Conservation (phyloP, 1,284 basidiomycete species). For the Sporisorium graminicola region DNA sequence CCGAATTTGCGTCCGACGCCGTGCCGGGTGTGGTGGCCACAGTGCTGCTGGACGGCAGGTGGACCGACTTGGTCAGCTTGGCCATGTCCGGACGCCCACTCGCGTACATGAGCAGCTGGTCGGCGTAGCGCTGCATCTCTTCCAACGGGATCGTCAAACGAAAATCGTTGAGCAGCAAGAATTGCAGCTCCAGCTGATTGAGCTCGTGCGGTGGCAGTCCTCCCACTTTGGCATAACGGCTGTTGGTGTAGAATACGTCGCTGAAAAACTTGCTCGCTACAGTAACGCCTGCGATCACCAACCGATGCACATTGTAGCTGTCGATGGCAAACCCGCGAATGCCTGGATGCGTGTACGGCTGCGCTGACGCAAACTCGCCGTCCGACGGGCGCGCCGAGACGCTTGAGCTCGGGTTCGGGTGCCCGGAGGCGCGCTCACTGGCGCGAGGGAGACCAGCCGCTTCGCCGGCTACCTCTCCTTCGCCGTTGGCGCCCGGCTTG, state of each 20-base stretch:
- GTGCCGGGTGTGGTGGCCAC: neutral
- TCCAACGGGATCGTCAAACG: constrained; percentile 85
- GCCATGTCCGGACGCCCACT: constrained; percentile 43
- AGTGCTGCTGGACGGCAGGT: neutral
- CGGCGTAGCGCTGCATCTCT: constrained; percentile 95
- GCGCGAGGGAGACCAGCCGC: constrained; percentile 53
- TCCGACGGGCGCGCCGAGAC: constrained; percentile 15
- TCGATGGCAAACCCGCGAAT: constrained; percentile 88
- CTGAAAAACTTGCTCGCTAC: constrained; percentile 99
- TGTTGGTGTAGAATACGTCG: constrained; percentile 99
- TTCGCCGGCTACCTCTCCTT: constrained; percentile 46
- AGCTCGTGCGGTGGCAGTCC: constrained; percentile 93
- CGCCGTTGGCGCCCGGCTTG: constrained; percentile 49
- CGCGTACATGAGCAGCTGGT: constrained; percentile 79
- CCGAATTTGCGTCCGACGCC: neutral
- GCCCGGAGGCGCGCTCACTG: constrained; percentile 30
- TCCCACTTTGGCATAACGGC: constrained; percentile 96
- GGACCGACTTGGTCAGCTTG: constrained; percentile 29
- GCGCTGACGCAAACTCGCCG: constrained; percentile 4
- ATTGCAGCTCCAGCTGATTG: constrained; percentile 96
- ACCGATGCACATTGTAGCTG: constrained; percentile 93
- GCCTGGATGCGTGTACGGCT: constrained; percentile 49
- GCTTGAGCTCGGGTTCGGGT: constrained; percentile 3
- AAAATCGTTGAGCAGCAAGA: constrained; percentile 95
- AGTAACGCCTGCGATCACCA: constrained; percentile 96